A percentile compares a stretch with the other conserved stretches of the same genome.
Evolutionary conservation across 2,329 filamentous ascomycete species (phyloP).

Genomic region (Ophiostoma triangulosporum): DNA sequence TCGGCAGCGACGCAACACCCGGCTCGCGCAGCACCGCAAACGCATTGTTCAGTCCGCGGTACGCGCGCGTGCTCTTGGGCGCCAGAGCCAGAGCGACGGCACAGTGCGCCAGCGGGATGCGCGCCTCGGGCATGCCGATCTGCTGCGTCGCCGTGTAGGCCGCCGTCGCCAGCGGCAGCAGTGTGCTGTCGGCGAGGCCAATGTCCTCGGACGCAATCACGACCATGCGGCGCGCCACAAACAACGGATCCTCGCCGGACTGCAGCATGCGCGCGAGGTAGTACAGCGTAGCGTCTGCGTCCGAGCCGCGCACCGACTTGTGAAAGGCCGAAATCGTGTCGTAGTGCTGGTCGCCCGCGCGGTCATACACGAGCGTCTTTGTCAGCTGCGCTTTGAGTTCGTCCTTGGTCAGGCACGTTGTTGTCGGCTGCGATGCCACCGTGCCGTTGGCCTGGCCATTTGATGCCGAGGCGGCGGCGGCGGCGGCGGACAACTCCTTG

Average conservation of each 20-base stretch:
- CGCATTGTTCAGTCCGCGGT: slow-evolving; percentile 69
- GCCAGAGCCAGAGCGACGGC: slow-evolving; percentile 68
- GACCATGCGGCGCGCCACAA: slow-evolving; percentile 82
- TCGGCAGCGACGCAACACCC: slow-evolving; percentile 64
- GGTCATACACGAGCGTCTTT: slow-evolving; percentile 87
- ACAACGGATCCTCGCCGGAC: slow-evolving; percentile 85
- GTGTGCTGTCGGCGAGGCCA: slow-evolving; percentile 72
- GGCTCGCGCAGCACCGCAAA: slow-evolving; percentile 69
- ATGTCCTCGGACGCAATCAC: slow-evolving; percentile 93
- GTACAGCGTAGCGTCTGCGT: slow-evolving; percentile 80
- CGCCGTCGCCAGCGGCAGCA: slow-evolving; percentile 73
- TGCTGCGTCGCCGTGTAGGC: slow-evolving; percentile 81
- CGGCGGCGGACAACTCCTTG: not conserved
- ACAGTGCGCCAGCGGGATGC: slow-evolving; percentile 82
- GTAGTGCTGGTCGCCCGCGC: slow-evolving; percentile 92
- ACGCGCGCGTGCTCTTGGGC: slow-evolving; percentile 77
- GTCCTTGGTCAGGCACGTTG: slow-evolving; percentile 52
- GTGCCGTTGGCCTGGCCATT: not conserved
- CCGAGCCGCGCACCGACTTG: slow-evolving; percentile 80
- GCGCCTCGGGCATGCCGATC: slow-evolving; percentile 87
- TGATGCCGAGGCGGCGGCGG: not conserved
- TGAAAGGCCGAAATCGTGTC: slow-evolving; percentile 96
- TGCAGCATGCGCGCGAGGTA: slow-evolving; percentile 94
- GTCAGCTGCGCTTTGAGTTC: slow-evolving; percentile 73
- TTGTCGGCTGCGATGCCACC: not conserved